phyloP scores from a whole-genome alignment of 1,284 basidiomycete genomes.

The Melampsora larici-populina region DNA sequence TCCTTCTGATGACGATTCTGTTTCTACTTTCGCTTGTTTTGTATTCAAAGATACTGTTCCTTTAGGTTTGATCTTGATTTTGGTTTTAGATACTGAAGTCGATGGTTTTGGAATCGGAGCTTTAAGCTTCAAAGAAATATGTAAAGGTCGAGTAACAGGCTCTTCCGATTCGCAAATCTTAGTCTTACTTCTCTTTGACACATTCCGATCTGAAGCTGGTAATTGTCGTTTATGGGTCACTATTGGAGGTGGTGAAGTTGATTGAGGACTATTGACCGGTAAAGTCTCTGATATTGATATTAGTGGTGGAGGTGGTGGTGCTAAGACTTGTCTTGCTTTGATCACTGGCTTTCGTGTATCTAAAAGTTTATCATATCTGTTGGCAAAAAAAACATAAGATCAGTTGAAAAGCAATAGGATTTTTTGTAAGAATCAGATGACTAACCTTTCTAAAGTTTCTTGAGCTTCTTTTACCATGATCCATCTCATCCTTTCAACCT shows the following conservation, averaged over 20 bases:
- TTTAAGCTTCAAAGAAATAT: too few relatives aligned
- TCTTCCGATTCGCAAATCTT: too few relatives aligned
- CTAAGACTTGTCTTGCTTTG: background rate
- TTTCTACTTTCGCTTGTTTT: background rate
- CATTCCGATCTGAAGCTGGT: too few relatives aligned
- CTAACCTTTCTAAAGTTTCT: conserved; percentile 40
- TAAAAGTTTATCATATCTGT: conserved; percentile 37
- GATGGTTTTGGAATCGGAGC: background rate
- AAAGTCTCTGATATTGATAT: background rate
- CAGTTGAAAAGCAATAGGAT: background rate
- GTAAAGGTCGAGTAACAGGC: too few relatives aligned
- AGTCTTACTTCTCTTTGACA: too few relatives aligned
- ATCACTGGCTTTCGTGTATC: conserved; percentile 27
- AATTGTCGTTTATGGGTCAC: background rate
- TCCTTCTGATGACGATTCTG: too few relatives aligned
- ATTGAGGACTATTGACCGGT: background rate
- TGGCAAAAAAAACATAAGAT: background rate
- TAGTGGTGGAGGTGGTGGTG: background rate
- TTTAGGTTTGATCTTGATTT: too few relatives aligned
- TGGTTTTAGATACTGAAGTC: too few relatives aligned
- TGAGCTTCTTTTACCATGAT: conserved; percentile 42
- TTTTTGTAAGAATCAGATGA: background rate
- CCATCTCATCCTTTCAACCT: conserved; percentile 36
- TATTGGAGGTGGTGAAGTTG: background rate
- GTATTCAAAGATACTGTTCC: too few relatives aligned